These are phyloP conservation scores for Microsporum audouinii DNA, from an alignment of 2,329 filamentous ascomycete genomes.

Conservation along the genomic window DNA sequence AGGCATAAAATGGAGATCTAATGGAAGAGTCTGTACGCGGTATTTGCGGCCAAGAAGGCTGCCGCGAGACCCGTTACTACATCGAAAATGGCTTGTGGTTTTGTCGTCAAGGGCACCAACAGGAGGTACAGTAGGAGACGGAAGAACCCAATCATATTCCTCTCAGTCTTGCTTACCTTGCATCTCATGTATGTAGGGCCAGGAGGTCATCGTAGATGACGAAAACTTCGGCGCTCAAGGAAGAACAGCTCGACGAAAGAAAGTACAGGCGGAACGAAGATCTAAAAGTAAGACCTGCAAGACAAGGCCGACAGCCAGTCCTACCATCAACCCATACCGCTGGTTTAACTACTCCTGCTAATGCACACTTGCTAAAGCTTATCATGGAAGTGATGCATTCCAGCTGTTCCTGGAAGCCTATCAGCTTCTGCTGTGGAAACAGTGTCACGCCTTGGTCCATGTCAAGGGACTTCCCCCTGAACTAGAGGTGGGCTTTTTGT, in stretches of 20 bases:
- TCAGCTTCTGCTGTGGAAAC: slow-evolving; percentile 73
- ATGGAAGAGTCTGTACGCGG: slow-evolving; percentile 38
- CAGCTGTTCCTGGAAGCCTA: slow-evolving; percentile 73
- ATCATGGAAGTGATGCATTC: slow-evolving; percentile 55
- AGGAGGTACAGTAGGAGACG: slow-evolving; percentile 45
- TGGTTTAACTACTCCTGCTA: background rate
- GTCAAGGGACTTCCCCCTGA: slow-evolving; percentile 56
- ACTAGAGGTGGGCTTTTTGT: slow-evolving; percentile 49
- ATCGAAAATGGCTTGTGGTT: slow-evolving; percentile 65
- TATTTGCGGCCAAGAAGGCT: slow-evolving; percentile 49
- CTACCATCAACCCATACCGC: slow-evolving; percentile 6
- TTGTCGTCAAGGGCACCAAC: slow-evolving; percentile 68
- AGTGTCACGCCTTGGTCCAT: slow-evolving; percentile 61
- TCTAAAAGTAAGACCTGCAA: slow-evolving; percentile 38
- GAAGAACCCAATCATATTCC: background rate
- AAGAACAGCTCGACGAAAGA: slow-evolving; percentile 45
- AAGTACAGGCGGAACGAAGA: slow-evolving; percentile 44
- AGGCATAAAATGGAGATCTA: background rate
- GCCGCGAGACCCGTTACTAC: slow-evolving; percentile 61
- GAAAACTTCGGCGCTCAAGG: slow-evolving; percentile 57
- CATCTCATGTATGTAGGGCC: slow-evolving; percentile 20
- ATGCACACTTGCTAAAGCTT: slow-evolving; percentile 25
- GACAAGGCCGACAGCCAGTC: slow-evolving; percentile 11
- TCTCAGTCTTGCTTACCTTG: background rate
- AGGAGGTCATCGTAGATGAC: slow-evolving; percentile 47